Evolutionary conservation across 179 eudicot genomes (phyloP).

Genomic region (Patellifolia procumbens): DNA sequence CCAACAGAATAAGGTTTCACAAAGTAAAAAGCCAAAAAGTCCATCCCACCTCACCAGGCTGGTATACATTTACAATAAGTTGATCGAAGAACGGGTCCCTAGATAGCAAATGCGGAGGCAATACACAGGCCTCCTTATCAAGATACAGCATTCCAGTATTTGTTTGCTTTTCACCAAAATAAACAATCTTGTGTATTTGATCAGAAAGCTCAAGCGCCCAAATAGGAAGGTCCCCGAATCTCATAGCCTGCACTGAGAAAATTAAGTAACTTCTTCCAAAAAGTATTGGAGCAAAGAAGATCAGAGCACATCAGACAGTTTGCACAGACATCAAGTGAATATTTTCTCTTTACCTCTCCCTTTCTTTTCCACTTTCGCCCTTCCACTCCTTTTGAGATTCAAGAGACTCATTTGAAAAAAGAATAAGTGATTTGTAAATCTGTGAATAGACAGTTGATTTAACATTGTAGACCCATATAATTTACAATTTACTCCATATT

Average conservation of each 20-base stretch:
- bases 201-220: constrained; percentile 80
- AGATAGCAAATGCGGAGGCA: constrained; percentile 64
- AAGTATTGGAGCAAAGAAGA: background rate
- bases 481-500: background rate
- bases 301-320: background rate
- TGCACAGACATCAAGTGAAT: no score
- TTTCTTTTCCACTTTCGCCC: background rate
- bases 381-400: background rate
- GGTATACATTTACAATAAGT: constrained; percentile 73
- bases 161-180: constrained; percentile 30
- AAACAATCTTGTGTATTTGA: constrained; percentile 48
- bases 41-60: constrained; percentile 94
- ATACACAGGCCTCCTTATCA: constrained; percentile 34
- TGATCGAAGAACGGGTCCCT: constrained; percentile 86
- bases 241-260: constrained; percentile 71
- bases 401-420: background rate
- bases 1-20: background rate
- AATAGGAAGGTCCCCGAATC: constrained; percentile 86
- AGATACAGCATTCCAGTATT: constrained; percentile 20
- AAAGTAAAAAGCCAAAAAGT: background rate
- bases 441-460: background rate
- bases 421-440: background rate
- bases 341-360: background rate
- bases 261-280: background rate
- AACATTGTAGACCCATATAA: background rate